Conservation (phyloP, 768 basidiomycete genomes). For the Pleurotus tuoliensis region DNA sequence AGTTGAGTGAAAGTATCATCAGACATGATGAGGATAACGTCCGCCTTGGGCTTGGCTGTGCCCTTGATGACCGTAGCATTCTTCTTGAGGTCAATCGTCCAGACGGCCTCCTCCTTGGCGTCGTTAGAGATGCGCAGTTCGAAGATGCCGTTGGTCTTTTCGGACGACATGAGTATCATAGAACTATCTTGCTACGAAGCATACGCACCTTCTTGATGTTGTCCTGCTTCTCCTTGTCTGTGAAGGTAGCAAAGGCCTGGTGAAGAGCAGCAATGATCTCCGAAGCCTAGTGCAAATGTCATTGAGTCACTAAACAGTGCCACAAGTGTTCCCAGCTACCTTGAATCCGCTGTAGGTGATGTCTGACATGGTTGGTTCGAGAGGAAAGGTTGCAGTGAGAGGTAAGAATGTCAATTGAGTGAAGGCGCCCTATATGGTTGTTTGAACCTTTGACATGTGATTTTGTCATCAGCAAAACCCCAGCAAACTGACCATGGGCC, state of each 20-base stretch:
- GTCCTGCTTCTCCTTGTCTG: constrained; percentile 57
- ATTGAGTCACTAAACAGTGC: neutral
- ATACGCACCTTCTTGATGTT: constrained; percentile 70
- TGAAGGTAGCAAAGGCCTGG: constrained; percentile 47
- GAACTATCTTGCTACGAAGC: no score
- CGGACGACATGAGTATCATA: neutral
- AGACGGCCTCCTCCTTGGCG: constrained; percentile 65
- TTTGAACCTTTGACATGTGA: neutral
- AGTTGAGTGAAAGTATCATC: constrained; percentile 75
- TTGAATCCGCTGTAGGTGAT: constrained; percentile 75
- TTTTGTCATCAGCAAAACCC: neutral
- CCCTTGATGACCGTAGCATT: constrained; percentile 76
- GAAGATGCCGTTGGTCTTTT: constrained; percentile 83
- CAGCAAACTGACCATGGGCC: constrained; percentile 10
- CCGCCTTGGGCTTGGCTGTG: constrained; percentile 62
- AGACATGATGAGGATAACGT: constrained; percentile 76
- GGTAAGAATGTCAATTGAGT: constrained; percentile 1
- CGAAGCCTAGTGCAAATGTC: constrained; percentile 48
- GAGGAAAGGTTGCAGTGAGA: constrained; percentile 10
- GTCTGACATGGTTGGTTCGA: constrained; percentile 48
- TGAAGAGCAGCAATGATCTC: constrained; percentile 55
- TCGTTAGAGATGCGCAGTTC: constrained; percentile 77
- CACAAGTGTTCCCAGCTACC: constrained; percentile 28
- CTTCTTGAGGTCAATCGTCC: constrained; percentile 95
- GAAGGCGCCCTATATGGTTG: neutral